Evolutionary conservation across 2,329 filamentous ascomycete genomes (phyloP).

Genomic region (Aurifilum marmelostoma): DNA sequence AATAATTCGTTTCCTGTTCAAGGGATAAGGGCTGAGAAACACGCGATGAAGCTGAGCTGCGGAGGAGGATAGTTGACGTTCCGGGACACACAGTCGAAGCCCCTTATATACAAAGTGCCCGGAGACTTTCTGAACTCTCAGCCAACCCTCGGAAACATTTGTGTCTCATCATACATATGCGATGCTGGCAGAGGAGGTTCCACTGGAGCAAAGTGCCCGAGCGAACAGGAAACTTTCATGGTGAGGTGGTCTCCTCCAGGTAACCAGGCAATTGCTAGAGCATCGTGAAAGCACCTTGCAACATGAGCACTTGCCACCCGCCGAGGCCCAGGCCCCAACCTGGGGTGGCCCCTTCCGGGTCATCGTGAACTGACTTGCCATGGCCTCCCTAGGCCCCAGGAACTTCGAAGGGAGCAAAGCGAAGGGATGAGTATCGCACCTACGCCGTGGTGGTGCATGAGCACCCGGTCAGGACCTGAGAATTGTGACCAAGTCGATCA

Average conservation of each 20-base stretch:
- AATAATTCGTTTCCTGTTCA: neutral
- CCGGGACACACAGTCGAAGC: neutral
- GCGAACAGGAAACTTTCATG: neutral
- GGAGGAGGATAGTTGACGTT: neutral
- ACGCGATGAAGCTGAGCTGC: neutral
- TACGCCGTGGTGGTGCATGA: neutral
- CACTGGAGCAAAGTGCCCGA: slow-evolving; percentile 10
- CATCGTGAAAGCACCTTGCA: neutral
- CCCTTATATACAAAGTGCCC: neutral
- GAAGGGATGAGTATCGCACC: neutral
- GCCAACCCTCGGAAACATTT: neutral
- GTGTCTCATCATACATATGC: neutral
- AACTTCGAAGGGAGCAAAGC: neutral
- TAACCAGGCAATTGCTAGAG: neutral
- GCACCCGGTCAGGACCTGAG: neutral
- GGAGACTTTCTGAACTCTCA: neutral
- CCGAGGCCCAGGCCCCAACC: neutral
- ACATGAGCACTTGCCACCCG: slow-evolving; percentile 6
- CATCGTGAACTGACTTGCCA: neutral
- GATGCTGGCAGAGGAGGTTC: neutral
- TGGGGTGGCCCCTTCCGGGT: neutral
- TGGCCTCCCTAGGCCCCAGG: neutral
- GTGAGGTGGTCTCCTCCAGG: neutral
- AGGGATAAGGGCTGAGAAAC: neutral
- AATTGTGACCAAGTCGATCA: neutral